These are phyloP conservation scores for Ogataea pilisensis DNA, from an alignment of 805 yeast genomes.

Conservation along the genomic window DNA sequence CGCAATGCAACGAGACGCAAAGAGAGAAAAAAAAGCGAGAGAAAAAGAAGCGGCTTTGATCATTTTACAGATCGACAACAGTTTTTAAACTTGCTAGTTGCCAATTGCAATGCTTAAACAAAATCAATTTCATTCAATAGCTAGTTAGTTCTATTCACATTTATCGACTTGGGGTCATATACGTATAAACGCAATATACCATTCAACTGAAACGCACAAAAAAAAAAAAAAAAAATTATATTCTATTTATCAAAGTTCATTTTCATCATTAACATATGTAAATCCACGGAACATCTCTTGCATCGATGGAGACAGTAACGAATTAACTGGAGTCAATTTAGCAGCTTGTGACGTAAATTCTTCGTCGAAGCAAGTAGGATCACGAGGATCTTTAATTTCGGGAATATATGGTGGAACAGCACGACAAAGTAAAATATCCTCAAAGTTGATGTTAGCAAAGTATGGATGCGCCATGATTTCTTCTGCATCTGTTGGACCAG, in stretches of 20 bases:
- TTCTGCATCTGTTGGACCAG: slow-evolving; percentile 81
- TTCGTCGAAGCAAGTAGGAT: slow-evolving; percentile 87
- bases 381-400: slow-evolving; percentile 80
- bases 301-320: slow-evolving; percentile 76
- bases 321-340: slow-evolving; percentile 89
- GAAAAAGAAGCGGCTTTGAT: no score
- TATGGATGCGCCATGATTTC: slow-evolving; percentile 96
- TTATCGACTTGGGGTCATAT: no score
- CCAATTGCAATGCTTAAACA: no score
- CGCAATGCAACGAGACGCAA: no score
- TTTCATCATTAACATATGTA: slow-evolving; percentile 73
- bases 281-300: slow-evolving; percentile 98
- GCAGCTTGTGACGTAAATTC: slow-evolving; percentile 95
- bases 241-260: slow-evolving; percentile 12
- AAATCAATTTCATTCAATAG: no score
- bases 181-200: no score
- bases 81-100: no score
- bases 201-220: no score
- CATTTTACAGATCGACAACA: no score
- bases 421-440: slow-evolving; percentile 67
- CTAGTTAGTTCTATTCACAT: no score
- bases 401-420: slow-evolving; percentile 91
- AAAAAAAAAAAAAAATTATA: neutral
- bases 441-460: slow-evolving; percentile 85
- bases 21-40: no score